Base-by-base conservation (phyloP, 495 filamentous ascomycete genomes). In the Penicillium soppii region DNA sequence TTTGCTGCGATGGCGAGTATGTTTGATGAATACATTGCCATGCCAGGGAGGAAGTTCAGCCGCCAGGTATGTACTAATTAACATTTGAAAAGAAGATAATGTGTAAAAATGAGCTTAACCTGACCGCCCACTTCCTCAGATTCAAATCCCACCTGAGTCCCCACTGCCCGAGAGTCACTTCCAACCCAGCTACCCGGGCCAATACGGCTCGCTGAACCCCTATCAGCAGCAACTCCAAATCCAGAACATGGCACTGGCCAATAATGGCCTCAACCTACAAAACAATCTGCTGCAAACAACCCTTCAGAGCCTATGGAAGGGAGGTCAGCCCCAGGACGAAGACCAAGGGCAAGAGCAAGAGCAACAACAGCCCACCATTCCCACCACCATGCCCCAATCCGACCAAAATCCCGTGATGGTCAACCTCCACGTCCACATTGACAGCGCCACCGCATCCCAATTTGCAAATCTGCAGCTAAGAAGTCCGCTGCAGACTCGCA, bases 21-120 rank as follows among this genome's bases (percentile, higher is more conserved):
- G 13, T 69, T 76, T 23, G 73, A 75, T 39, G 69, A 72, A 21
- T 76, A 74, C 49, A 68, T 74, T 13, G 58, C 68, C 13, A 69
- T 76, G 69, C 67, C 71, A 2, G 71, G 73, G 7, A 58, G 70
- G 42, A 69, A 62, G 35, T 66, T 56, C 43, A 49, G 63, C 1
- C 57, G 62, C 19, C 58, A 52, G 54, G 65, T 71, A 61, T 48
- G 64, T 58, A 17, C 17, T 4, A 25, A 38, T 1, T 7, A 16
- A 35, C 9, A 4, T 9, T 27, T 9, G 29, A 6, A 1, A 32
- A 1, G 20, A 19, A 2, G 17, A 7, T 12, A 33, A 10, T 3
- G n/a, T n/a, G n/a, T n/a, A 1, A 16, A 40, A 20, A 5, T 30
- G 22, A 48, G 30, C 12, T 3, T 19, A 42, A 20, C 35, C 43